Base-by-base conservation (phyloP, 495 filamentous ascomycete genomes). In the Tuber umbilicatum region DNA sequence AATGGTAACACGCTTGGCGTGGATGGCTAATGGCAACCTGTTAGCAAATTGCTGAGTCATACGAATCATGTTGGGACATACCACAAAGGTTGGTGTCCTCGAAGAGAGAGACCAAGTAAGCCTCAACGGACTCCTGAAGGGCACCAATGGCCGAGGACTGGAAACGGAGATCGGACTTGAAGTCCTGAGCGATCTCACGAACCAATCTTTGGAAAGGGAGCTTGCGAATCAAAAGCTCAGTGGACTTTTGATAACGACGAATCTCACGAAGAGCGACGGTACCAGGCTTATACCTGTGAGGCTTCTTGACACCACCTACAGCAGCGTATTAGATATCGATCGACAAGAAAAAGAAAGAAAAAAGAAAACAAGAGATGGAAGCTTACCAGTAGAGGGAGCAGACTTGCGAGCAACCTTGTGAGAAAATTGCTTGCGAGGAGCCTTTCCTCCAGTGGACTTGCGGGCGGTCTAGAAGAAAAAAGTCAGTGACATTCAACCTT, bases 211-310 rank as follows among this genome's bases (percentile, higher is more conserved):
- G 95, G 92, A 99, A 99, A 84, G 95, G 95, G 82, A 99, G 93
- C 93, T 99, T 99, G 90, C 95, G 95, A 90, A 99, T 99, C 83
- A 99, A 86, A 76, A 99, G 94, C 93, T 99, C 95, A 83, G 95
- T 99, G 81, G 94, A 97, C 90, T 99, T 99, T 90, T 99, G 95
- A 91, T 99, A 99, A 84, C 95, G 95, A 94, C 95, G 96, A 85
- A 99, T 99, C 89, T 99, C 95, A 94, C 95, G 95, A 83, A 99
- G 95, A 94, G 95, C 95, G 91, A 99, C 95, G 88, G 95, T 99
- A 94, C 94, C 94, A 85, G 95, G 95, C 94, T 98, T 99, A 86
- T 99, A 99, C 83, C 95, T 91, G 88, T 98, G 96, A 85, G 95
- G 95, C 95, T 99, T 99, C 96, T 99, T 99, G 91, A 99, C 95